These are phyloP conservation scores for Berberis thunbergii DNA, from an alignment of 164 flowering plant species.

Conservation along the genomic window DNA sequence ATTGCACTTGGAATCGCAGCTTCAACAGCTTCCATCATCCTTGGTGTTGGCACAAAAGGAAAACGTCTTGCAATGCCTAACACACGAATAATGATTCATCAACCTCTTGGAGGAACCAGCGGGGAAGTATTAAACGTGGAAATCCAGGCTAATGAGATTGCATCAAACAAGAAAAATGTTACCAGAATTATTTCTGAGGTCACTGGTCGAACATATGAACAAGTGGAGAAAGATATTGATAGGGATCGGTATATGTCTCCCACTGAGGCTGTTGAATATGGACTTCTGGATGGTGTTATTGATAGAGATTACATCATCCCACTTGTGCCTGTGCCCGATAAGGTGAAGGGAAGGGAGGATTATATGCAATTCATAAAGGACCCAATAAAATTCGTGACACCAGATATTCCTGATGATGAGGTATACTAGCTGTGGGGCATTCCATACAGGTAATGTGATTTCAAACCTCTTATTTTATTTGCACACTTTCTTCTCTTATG, in stretches of 20 bases:
- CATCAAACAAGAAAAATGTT: constrained; percentile 70
- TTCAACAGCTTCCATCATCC: constrained; percentile 82
- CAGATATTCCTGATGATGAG: constrained; percentile 90
- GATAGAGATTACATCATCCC: constrained; percentile 79
- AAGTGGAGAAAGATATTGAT: constrained; percentile 82
- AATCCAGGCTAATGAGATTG: constrained; percentile 72
- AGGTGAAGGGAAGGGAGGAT: constrained; percentile 40
- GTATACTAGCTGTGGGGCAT: constrained; percentile 39
- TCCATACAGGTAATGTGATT: constrained; percentile 3
- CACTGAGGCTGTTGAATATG: constrained; percentile 88
- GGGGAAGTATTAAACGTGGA: constrained; percentile 82
- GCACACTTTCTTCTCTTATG: not conserved
- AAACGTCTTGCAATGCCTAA: constrained; percentile 97
- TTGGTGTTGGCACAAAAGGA: constrained; percentile 94
- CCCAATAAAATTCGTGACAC: constrained; percentile 63
- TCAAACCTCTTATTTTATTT: not conserved
- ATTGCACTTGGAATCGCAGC: constrained; percentile 90
- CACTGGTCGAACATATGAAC: constrained; percentile 68
- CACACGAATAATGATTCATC: constrained; percentile 86
- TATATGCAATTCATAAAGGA: constrained; percentile 50
- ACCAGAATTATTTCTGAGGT: constrained; percentile 46
- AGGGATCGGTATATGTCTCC: constrained; percentile 95
- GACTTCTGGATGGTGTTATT: constrained; percentile 79
- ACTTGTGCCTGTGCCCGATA: constrained; percentile 69
- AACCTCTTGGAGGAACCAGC: constrained; percentile 87